A percentile compares a stretch with the other conserved stretches of the same genome.
These are phyloP conservation scores for Monosiga brevicollis DNA, from an alignment of 78 protist genomes.

Conservation along the genomic window DNA sequence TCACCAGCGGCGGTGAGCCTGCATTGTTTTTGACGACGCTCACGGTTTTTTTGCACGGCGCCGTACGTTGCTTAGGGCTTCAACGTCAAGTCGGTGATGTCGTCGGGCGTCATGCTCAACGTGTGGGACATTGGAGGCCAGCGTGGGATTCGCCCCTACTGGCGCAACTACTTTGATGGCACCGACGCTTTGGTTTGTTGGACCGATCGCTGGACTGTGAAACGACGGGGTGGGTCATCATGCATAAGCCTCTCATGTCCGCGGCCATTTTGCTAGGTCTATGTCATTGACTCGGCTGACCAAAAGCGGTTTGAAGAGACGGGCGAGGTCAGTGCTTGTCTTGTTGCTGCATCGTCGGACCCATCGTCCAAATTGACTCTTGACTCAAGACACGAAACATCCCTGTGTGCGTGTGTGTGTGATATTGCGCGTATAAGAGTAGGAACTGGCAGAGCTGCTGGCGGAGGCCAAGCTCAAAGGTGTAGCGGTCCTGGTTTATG, in stretches of 20 bases:
- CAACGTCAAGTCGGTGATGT: constrained; percentile 59
- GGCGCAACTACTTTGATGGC: constrained; percentile 64
- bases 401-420: not conserved
- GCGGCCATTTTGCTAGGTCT: no score
- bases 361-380: constrained; percentile 49
- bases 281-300: constrained; percentile 93
- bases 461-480: constrained; percentile 83
- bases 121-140: constrained; percentile 87
- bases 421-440: not conserved
- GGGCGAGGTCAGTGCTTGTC: constrained; percentile 39
- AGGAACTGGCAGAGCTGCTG: not conserved
- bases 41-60: no score
- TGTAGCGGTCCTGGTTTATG: constrained; percentile 85
- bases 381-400: constrained; percentile 22
- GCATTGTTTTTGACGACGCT: not conserved
- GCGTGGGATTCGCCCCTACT: constrained; percentile 68
- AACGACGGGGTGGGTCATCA: no score
- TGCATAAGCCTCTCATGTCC: no score
- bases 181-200: constrained; percentile 54
- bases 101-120: constrained; percentile 46
- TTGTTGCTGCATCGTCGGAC: no score
- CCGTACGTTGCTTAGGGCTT: constrained; percentile 55
- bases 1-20: constrained; percentile 3
- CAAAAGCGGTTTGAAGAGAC: constrained; percentile 70
- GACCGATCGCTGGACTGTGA: no score